These are phyloP conservation scores for Plectosphaerella cucumerina DNA, from an alignment of 2,329 filamentous ascomycete species.

Conservation along the genomic window DNA sequence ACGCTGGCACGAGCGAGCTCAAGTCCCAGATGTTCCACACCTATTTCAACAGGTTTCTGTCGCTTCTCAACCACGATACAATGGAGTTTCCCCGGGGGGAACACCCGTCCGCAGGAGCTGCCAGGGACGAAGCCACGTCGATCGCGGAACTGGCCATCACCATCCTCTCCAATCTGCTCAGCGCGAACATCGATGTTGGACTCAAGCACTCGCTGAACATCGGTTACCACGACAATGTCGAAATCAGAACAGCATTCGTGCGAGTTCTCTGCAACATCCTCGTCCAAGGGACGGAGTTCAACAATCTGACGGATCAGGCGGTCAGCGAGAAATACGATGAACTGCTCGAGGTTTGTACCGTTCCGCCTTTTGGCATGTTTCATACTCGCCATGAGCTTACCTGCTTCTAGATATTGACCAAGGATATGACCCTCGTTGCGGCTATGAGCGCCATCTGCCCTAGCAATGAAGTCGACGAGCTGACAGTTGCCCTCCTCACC, in stretches of 20 bases:
- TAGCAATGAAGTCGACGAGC: slow-evolving; percentile 64
- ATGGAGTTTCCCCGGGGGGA: slow-evolving; percentile 40
- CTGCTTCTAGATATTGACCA: slow-evolving; percentile 48
- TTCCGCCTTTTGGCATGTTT: not conserved
- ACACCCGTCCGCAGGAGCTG: slow-evolving; percentile 15
- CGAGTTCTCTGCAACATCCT: slow-evolving; percentile 68
- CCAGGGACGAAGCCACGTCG: slow-evolving; percentile 49
- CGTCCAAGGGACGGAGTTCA: slow-evolving; percentile 69
- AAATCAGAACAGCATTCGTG: slow-evolving; percentile 66
- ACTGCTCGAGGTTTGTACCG: slow-evolving; percentile 47
- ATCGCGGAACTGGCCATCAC: slow-evolving; percentile 62
- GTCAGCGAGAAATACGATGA: slow-evolving; percentile 67
- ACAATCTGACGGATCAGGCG: slow-evolving; percentile 61
- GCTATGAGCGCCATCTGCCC: slow-evolving; percentile 64
- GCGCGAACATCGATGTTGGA: slow-evolving; percentile 68
- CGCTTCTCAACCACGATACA: slow-evolving; percentile 56
- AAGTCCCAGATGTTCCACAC: slow-evolving; percentile 69
- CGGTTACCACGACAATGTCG: slow-evolving; percentile 66
- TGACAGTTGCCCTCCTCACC: slow-evolving; percentile 63
- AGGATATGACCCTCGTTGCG: slow-evolving; percentile 57
- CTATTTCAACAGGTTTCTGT: slow-evolving; percentile 67
- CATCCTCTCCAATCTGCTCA: slow-evolving; percentile 64
- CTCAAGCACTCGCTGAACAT: slow-evolving; percentile 67
- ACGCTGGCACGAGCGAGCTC: slow-evolving; percentile 62
- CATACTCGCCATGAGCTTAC: slow-evolving; percentile 7